phyloP scores from a whole-genome alignment of 305 asterid genomes.

The Petunia hybrid region DNA sequence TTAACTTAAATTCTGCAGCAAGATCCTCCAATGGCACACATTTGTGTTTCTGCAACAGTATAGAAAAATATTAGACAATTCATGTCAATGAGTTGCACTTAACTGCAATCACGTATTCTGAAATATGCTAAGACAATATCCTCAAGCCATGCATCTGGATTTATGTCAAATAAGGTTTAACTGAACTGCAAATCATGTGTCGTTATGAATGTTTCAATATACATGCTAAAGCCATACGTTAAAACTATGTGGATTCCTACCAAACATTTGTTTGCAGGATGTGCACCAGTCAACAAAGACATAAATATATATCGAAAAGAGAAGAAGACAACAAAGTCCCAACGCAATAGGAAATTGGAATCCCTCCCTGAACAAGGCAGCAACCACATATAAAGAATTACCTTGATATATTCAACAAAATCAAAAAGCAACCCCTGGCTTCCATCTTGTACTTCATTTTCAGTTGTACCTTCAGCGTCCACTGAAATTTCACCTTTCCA shows the following conservation, averaged over 20 bases:
- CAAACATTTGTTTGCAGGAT: not conserved
- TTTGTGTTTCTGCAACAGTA: conserved; percentile 76
- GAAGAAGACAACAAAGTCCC: not conserved
- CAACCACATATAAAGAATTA: conserved; percentile 33
- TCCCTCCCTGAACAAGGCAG: not conserved
- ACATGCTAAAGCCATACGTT: not conserved
- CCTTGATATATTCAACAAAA: conserved; percentile 96
- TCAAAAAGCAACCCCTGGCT: conserved; percentile 78
- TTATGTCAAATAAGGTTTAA: not conserved
- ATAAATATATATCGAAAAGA: not conserved
- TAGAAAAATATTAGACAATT: conserved; percentile 9
- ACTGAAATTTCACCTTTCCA: conserved; percentile 94
- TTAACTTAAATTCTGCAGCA: conserved; percentile 93
- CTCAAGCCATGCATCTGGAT: not conserved
- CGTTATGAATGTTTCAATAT: too few relatives aligned
- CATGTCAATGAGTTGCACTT: not conserved
- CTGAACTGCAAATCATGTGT: not conserved
- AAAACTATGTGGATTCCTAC: not conserved
- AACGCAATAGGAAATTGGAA: not conserved
- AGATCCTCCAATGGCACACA: conserved; percentile 95
- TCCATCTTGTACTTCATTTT: conserved; percentile 84
- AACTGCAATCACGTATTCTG: not conserved
- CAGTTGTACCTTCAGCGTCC: conserved; percentile 95
- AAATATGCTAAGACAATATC: not conserved
- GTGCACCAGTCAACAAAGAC: not conserved